Conservation (phyloP, 169 alveolate species). For the Amoebophrya sp. region DNA sequence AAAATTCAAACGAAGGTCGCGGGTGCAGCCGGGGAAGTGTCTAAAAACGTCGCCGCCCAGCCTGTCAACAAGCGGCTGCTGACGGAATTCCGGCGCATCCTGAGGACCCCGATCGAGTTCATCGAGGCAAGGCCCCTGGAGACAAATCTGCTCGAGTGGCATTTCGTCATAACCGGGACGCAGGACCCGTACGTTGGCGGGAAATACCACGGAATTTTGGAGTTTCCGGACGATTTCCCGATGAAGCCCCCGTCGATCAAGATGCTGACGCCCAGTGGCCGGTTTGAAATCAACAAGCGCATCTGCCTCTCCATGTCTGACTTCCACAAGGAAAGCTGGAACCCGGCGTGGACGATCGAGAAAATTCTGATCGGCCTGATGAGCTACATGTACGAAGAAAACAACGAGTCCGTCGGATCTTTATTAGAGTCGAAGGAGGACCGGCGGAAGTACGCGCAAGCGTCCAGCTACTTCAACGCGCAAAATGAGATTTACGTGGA, state of each 20-base stretch:
- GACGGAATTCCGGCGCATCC: slow-evolving; percentile 36
- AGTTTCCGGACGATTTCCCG: slow-evolving; percentile 45
- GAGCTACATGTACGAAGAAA: slow-evolving; percentile 43
- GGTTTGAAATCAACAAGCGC: slow-evolving; percentile 49
- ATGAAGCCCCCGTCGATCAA: slow-evolving; percentile 46
- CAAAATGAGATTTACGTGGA: slow-evolving; percentile 45
- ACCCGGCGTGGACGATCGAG: slow-evolving; percentile 44
- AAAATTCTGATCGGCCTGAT: slow-evolving; percentile 40
- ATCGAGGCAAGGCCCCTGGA: slow-evolving; percentile 43
- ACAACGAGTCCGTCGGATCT: background rate
- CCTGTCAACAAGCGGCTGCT: background rate
- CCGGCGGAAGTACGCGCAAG: slow-evolving; percentile 44
- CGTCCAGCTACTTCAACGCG: slow-evolving; percentile 39
- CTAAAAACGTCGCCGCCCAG: background rate
- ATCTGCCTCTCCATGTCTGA: slow-evolving; percentile 42
- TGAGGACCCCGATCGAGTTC: slow-evolving; percentile 40
- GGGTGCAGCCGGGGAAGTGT: background rate
- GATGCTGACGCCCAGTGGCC: slow-evolving; percentile 46
- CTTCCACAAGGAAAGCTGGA: slow-evolving; percentile 45
- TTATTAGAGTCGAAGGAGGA: slow-evolving; percentile 30
- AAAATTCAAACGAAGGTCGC: background rate
- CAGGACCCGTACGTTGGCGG: slow-evolving; percentile 47
- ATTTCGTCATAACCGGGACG: slow-evolving; percentile 40
- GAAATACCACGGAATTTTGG: slow-evolving; percentile 31
- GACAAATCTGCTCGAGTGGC: slow-evolving; percentile 41